These are phyloP conservation scores for Jamesozyma piceae DNA, from an alignment of 805 yeast genomes.

Conservation along the genomic window DNA sequence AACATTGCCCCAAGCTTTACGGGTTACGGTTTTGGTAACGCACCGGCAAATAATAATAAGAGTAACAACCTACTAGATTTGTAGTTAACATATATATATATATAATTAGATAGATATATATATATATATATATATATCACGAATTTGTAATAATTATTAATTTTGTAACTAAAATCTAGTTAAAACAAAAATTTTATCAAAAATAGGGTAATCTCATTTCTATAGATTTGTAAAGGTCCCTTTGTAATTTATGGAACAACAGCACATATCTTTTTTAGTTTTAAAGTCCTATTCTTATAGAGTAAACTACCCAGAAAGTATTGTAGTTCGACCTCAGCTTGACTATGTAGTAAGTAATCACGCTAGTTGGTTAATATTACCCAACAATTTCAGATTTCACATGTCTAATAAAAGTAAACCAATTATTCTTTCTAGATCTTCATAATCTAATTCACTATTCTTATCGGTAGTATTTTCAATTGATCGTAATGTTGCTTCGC, in stretches of 20 bases:
- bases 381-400: constrained; percentile 6
- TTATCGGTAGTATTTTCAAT: constrained; percentile 17
- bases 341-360: too few species aligned
- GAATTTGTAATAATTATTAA: constrained; percentile 1
- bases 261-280: too few species aligned
- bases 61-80: constrained; percentile 17
- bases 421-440: constrained; percentile 25
- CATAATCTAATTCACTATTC: constrained; percentile 9
- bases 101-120: constrained; percentile 2
- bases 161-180: neutral
- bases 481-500: constrained; percentile 26
- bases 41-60: constrained; percentile 24
- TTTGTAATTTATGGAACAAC: too few species aligned
- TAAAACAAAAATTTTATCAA: neutral
- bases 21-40: constrained; percentile 92
- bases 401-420: constrained; percentile 27
- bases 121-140: constrained; percentile 2
- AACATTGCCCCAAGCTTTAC: constrained; percentile 72
- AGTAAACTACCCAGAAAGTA: too few species aligned
- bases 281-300: too few species aligned
- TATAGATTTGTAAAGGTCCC: too few species aligned
- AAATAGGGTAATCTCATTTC: too few species aligned
- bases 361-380: too few species aligned
- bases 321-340: too few species aligned
- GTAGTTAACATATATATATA: constrained; percentile 3